Evolutionary conservation across 371 early-diverging fungal genomes (phyloP).

Genomic region (Zychaea mexicana): DNA sequence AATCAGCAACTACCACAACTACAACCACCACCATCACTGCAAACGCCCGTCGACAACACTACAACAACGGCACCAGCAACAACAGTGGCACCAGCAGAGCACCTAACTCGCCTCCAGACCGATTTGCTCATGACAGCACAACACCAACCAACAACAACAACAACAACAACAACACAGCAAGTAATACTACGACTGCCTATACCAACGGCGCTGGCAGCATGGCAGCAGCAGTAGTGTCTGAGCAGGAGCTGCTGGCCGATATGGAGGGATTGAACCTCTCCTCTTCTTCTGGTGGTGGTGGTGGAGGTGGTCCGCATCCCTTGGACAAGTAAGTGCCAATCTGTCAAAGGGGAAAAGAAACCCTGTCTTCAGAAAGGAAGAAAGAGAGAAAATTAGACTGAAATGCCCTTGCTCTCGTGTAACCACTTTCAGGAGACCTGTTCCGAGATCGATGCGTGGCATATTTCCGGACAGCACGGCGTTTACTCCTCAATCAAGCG

Average conservation of each 20-base stretch:
- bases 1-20: background rate
- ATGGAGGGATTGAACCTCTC: slow-evolving; percentile 1
- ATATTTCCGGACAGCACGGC: slow-evolving; percentile 38
- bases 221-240: background rate
- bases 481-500: slow-evolving; percentile 35
- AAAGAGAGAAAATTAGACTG: slow-evolving; percentile 7
- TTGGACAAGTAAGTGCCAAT: background rate
- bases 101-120: background rate
- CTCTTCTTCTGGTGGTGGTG: too few species aligned
- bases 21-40: too few species aligned
- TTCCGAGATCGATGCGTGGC: slow-evolving; percentile 35
- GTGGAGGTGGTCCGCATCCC: background rate
- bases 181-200: background rate
- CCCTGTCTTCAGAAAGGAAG: background rate
- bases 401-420: slow-evolving; percentile 10
- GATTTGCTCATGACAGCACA: background rate
- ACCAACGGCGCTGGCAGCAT: background rate
- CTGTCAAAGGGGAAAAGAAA: background rate
- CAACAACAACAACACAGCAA: background rate
- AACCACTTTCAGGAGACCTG: slow-evolving; percentile 21
- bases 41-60: background rate
- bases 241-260: background rate
- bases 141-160: too few species aligned
- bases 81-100: background rate
- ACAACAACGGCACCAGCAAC: background rate